These are phyloP conservation scores for Rhodofomes roseus DNA, from an alignment of 1,284 basidiomycete species.

Conservation along the genomic window DNA sequence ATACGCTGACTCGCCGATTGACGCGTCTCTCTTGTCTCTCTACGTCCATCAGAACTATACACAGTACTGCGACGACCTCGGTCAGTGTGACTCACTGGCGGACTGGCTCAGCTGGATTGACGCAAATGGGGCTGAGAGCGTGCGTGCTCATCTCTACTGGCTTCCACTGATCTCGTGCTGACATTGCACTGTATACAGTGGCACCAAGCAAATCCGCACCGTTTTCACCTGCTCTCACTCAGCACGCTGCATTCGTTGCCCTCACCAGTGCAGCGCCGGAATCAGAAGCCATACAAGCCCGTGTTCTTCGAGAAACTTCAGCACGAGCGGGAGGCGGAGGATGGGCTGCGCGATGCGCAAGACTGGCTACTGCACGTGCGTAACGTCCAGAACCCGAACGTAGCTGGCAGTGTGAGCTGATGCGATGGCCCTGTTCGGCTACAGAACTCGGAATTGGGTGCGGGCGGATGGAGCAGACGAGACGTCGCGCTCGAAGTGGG, in stretches of 20 bases:
- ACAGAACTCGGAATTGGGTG: conserved; percentile 20
- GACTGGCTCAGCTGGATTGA: conserved; percentile 86
- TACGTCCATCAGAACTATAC: conserved; percentile 95
- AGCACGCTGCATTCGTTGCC: conserved; percentile 84
- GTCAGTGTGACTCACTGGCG: conserved; percentile 67
- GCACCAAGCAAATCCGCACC: conserved; percentile 79
- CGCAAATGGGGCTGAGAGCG: conserved; percentile 68
- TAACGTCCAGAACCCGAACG: too few species aligned
- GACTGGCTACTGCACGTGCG: conserved; percentile 47
- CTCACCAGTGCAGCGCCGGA: conserved; percentile 72
- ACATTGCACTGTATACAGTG: conserved; percentile 43
- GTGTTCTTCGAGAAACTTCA: conserved; percentile 61
- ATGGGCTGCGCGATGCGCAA: conserved; percentile 51
- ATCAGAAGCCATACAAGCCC: conserved; percentile 80
- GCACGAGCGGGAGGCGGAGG: conserved; percentile 53
- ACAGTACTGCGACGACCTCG: conserved; percentile 76
- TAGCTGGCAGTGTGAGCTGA: too few species aligned
- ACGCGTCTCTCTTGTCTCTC: conserved; percentile 82
- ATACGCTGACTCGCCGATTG: conserved; percentile 87
- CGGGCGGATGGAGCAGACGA: conserved; percentile 49
- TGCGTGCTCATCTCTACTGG: conserved; percentile 12
- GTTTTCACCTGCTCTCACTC: conserved; percentile 77
- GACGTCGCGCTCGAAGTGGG: conserved; percentile 60
- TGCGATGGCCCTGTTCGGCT: too few species aligned
- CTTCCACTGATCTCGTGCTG: background rate